phyloP scores from a whole-genome alignment of 2,329 filamentous ascomycete species.

The Fusarium marasasianum region DNA sequence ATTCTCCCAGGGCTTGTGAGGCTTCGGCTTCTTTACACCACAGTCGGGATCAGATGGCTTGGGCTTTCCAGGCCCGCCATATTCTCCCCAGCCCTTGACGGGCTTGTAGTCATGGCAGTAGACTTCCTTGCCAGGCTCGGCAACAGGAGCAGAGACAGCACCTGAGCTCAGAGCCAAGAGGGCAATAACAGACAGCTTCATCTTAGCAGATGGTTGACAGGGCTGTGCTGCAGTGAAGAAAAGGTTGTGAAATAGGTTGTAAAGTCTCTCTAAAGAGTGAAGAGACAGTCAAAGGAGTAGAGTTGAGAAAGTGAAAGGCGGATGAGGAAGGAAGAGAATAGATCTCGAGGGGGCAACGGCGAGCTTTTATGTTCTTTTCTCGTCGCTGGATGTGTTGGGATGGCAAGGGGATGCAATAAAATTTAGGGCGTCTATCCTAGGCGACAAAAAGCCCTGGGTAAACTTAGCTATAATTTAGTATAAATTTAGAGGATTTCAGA shows the following conservation, averaged over 20 bases:
- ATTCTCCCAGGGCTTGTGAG: neutral
- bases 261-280: neutral
- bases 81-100: neutral
- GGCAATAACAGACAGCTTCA: slow-evolving; percentile 15
- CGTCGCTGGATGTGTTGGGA: neutral
- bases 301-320: neutral
- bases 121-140: neutral
- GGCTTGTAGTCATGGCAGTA: neutral
- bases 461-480: no score
- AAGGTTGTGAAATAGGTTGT: neutral
- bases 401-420: no score
- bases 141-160: neutral
- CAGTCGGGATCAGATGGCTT: neutral
- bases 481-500: no score
- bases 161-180: slow-evolving; percentile 7
- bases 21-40: neutral
- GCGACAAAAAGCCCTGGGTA: no score
- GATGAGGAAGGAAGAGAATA: neutral
- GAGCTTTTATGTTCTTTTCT: neutral
- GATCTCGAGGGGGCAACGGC: neutral
- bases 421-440: no score
- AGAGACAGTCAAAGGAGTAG: neutral
- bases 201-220: neutral
- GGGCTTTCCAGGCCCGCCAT: neutral
- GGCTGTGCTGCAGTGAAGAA: neutral